Evolutionary conservation across 495 filamentous ascomycete genomes (phyloP).

Genomic region (Penicillium maclennaniae): DNA sequence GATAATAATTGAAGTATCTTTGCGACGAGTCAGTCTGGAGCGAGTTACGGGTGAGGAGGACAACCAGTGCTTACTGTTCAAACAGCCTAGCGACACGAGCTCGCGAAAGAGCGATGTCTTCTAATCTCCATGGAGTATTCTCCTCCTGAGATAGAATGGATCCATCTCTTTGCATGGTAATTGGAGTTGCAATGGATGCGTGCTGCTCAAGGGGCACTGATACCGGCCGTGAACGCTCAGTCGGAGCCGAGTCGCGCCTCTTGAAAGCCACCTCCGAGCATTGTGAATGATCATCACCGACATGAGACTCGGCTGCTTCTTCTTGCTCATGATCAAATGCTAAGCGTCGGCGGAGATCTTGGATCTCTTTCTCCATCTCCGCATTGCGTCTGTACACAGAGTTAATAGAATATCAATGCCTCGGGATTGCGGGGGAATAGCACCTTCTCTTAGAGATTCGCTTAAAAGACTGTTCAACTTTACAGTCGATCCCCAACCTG

Average conservation of each 20-base stretch:
- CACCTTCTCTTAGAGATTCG: constrained; percentile 49
- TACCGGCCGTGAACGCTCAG: constrained; percentile 31
- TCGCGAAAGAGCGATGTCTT: constrained; percentile 41
- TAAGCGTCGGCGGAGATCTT: constrained; percentile 44
- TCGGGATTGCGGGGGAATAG: background rate
- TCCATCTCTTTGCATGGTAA: constrained; percentile 37
- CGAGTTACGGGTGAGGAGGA: background rate
- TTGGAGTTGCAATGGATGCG: constrained; percentile 35
- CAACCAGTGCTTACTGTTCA: constrained; percentile 36
- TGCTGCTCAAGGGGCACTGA: constrained; percentile 38
- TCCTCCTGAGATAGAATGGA: constrained; percentile 43
- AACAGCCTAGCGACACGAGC: constrained; percentile 38
- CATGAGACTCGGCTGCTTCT: constrained; percentile 25
- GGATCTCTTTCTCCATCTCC: constrained; percentile 50
- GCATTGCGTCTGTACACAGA: constrained; percentile 41
- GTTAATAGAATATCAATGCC: constrained; percentile 8
- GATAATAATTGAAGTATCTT: constrained; percentile 73
- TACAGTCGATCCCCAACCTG: constrained; percentile 45
- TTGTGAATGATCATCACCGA: constrained; percentile 36
- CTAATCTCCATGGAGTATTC: constrained; percentile 36
- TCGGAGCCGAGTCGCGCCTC: constrained; percentile 29
- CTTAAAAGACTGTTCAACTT: constrained; percentile 46
- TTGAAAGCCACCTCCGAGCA: constrained; percentile 40
- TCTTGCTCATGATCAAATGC: constrained; percentile 30
- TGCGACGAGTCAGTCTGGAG: background rate